A percentile compares a stretch with the other conserved stretches of the same genome.
These are phyloP conservation scores for Pythium volutum DNA, from an alignment of 352 stramenopile species.

Conservation along the genomic window DNA sequence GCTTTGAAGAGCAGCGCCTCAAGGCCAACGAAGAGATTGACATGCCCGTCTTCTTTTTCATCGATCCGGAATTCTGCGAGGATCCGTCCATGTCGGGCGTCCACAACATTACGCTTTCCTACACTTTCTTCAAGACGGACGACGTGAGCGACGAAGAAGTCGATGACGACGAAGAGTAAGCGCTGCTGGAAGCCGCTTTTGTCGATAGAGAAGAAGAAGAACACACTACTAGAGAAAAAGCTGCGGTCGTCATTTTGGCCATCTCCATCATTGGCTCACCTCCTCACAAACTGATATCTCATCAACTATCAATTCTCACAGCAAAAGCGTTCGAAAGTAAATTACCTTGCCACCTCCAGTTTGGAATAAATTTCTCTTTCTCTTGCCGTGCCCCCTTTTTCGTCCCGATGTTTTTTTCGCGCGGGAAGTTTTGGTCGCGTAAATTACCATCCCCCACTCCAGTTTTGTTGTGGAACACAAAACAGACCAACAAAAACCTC, in stretches of 20 bases:
- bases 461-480: no score
- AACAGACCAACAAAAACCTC: conserved; percentile 15
- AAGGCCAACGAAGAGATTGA: conserved; percentile 97
- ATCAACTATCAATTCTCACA: background rate
- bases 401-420: conserved; percentile 1
- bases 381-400: background rate
- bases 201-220: no score
- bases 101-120: conserved; percentile 97
- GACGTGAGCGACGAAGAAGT: conserved; percentile 91
- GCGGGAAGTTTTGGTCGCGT: conserved; percentile 10
- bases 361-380: conserved; percentile 1
- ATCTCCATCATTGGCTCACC: no score
- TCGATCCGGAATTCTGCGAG: conserved; percentile 98
- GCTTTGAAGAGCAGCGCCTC: conserved; percentile 99
- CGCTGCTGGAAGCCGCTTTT: no score
- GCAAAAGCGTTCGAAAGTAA: background rate
- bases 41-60: conserved; percentile 99
- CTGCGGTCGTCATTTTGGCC: no score
- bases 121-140: conserved; percentile 98
- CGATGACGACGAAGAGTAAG: conserved; percentile 58
- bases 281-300: background rate
- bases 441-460: conserved; percentile 10
- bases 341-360: background rate
- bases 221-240: no score
- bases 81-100: conserved; percentile 96